Percentiles rank a stretch among this genome's conserved stretches.
Evolutionary conservation across 495 filamentous ascomycete genomes (phyloP).

Genomic region (Penicillium mononematosum): DNA sequence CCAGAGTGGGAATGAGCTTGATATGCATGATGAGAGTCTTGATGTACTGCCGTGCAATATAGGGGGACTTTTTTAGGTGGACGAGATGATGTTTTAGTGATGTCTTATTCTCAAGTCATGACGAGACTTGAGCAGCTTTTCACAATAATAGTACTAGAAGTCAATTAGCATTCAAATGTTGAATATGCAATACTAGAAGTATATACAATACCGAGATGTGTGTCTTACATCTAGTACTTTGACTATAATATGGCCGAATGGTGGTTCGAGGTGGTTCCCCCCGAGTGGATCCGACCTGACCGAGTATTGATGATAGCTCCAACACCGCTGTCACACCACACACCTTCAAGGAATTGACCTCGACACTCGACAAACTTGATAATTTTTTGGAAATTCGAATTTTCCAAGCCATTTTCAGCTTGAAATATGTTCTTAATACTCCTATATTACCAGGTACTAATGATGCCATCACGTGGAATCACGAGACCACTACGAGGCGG

Average conservation of each 20-base stretch:
- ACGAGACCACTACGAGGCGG: conserved; percentile 15
- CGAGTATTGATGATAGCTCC: conserved; percentile 9
- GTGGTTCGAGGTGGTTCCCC: conserved; percentile 6
- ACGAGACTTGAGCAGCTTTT: background rate
- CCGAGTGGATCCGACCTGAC: conserved; percentile 10
- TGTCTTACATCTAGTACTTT: background rate
- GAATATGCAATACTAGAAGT: background rate
- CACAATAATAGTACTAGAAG: background rate
- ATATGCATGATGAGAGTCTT: conserved; percentile 15
- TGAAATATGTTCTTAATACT: background rate
- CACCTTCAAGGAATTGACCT: background rate
- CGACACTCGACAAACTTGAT: background rate
- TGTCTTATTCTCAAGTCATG: conserved; percentile 3
- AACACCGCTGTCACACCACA: conserved; percentile 2
- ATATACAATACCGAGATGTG: background rate
- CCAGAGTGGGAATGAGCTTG: conserved; percentile 17
- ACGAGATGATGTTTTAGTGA: background rate
- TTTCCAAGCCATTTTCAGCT: background rate
- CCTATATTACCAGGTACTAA: background rate
- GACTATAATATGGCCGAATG: conserved; percentile 7
- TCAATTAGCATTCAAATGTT: background rate
- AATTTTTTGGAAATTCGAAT: background rate
- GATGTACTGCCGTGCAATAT: background rate
- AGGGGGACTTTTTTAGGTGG: conserved; percentile 9
- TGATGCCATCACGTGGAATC: conserved; percentile 15